Conservation (phyloP, 768 basidiomycete species). For the Phanerochaete carnosa region DNA sequence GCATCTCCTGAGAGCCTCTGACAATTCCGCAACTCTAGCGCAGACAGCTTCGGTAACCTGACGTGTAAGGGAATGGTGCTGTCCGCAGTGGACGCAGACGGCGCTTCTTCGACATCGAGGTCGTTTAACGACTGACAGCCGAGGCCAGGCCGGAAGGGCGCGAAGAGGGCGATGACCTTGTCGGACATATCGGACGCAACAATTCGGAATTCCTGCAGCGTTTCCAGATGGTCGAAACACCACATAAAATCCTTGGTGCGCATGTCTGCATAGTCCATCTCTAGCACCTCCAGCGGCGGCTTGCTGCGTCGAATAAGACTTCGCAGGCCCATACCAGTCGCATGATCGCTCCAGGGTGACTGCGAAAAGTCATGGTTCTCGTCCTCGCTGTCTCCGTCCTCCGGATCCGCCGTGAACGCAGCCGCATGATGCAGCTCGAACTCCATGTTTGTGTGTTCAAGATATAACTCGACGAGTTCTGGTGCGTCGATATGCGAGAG, state of each 20-base stretch:
- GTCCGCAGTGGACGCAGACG: constrained; percentile 10
- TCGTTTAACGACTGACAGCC: not conserved
- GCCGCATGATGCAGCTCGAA: constrained; percentile 30
- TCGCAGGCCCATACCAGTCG: constrained; percentile 78
- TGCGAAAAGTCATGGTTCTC: constrained; percentile 73
- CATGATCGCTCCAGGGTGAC: constrained; percentile 72
- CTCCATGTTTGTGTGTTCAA: constrained; percentile 67
- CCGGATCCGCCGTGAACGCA: constrained; percentile 27
- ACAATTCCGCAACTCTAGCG: constrained; percentile 57
- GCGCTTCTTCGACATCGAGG: constrained; percentile 3
- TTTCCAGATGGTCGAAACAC: constrained; percentile 53
- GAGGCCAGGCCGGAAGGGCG: constrained; percentile 29
- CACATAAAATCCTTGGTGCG: constrained; percentile 78
- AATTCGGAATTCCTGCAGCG: constrained; percentile 65
- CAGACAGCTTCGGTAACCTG: constrained; percentile 52
- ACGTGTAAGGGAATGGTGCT: constrained; percentile 26
- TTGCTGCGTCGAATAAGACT: constrained; percentile 54
- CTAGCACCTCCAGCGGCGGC: constrained; percentile 62
- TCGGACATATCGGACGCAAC: constrained; percentile 82
- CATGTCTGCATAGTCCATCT: constrained; percentile 83
- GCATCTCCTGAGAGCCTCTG: constrained; percentile 59
- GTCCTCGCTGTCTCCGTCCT: constrained; percentile 72
- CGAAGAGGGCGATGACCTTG: constrained; percentile 59
- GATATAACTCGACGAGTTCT: constrained; percentile 53
- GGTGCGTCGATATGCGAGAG: constrained; percentile 66